Evolutionary conservation across 768 basidiomycete species (phyloP).

Genomic region (Imleria badia): DNA sequence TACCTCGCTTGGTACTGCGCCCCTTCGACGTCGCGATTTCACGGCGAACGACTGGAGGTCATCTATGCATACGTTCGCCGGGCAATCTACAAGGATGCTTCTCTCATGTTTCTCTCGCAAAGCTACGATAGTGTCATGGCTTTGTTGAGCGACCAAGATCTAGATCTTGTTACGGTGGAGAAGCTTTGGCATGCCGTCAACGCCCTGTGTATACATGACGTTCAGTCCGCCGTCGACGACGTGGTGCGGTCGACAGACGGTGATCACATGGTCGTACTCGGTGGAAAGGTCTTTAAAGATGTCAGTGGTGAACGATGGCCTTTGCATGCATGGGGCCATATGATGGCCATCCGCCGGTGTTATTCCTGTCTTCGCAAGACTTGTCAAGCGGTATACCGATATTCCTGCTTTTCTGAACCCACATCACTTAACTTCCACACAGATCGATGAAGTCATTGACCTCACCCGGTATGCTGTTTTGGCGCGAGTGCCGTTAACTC

Average conservation of each 20-base stretch:
- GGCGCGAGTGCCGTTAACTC: slow-evolving; percentile 12
- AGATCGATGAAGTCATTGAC: slow-evolving; percentile 33
- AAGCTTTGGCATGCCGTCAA: slow-evolving; percentile 35
- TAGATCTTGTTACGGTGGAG: slow-evolving; percentile 34
- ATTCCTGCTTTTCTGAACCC: background rate
- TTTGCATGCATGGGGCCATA: slow-evolving; percentile 37
- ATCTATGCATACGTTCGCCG: slow-evolving; percentile 39
- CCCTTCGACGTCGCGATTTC: slow-evolving; percentile 30
- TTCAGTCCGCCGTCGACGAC: slow-evolving; percentile 32
- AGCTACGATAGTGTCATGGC: slow-evolving; percentile 31
- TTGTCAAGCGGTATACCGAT: slow-evolving; percentile 29
- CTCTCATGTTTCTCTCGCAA: slow-evolving; percentile 39
- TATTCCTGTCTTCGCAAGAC: slow-evolving; percentile 33
- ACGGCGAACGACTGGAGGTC: slow-evolving; percentile 34
- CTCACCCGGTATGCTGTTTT: slow-evolving; percentile 31
- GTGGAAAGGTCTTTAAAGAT: slow-evolving; percentile 35
- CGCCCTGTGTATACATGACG: slow-evolving; percentile 29
- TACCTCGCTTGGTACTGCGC: slow-evolving; percentile 36
- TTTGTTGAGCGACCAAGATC: slow-evolving; percentile 29
- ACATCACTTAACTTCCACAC: background rate
- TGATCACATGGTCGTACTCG: slow-evolving; percentile 33
- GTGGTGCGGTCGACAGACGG: slow-evolving; percentile 30
- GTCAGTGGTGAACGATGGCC: slow-evolving; percentile 29
- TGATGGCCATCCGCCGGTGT: slow-evolving; percentile 30
- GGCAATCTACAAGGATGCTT: slow-evolving; percentile 36